phyloP scores from a whole-genome alignment of 2,329 filamentous ascomycete species.

The Pseudocercospora macadamiae region DNA sequence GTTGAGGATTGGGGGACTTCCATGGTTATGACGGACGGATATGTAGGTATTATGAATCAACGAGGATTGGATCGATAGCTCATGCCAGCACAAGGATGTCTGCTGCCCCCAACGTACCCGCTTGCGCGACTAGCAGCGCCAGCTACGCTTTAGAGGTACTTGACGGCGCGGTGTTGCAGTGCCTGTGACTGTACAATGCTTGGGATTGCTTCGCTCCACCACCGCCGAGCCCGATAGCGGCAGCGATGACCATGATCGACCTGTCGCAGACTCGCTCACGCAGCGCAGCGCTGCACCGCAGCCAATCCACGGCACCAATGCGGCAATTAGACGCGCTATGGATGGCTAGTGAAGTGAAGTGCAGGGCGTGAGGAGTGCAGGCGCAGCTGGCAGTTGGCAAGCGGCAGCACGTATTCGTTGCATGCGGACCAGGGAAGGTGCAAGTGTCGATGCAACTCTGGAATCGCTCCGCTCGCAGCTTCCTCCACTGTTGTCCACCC shows the following conservation, averaged over 20 bases:
- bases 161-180: constrained; percentile 8
- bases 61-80: constrained; percentile 2
- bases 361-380: not conserved
- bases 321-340: constrained; percentile 13
- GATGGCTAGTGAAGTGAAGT: not conserved
- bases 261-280: constrained; percentile 2
- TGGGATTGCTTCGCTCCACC: constrained; percentile 9
- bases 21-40: constrained; percentile 7
- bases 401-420: no score
- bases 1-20: not conserved
- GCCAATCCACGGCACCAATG: constrained; percentile 4
- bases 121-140: not conserved
- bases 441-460: not conserved
- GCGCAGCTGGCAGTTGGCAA: not conserved
- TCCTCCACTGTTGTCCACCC: not conserved
- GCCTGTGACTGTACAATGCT: no score
- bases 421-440: no score
- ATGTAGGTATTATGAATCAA: constrained; percentile 4
- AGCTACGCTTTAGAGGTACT: not conserved
- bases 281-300: not conserved
- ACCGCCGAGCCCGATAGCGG: constrained; percentile 17
- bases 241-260: constrained; percentile 16
- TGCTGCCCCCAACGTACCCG: constrained; percentile 4
- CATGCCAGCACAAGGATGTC: constrained; percentile 1
- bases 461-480: not conserved